Conservation (phyloP, 192 early-diverging fungal species). For the Rhizoclosmatium sp. region DNA sequence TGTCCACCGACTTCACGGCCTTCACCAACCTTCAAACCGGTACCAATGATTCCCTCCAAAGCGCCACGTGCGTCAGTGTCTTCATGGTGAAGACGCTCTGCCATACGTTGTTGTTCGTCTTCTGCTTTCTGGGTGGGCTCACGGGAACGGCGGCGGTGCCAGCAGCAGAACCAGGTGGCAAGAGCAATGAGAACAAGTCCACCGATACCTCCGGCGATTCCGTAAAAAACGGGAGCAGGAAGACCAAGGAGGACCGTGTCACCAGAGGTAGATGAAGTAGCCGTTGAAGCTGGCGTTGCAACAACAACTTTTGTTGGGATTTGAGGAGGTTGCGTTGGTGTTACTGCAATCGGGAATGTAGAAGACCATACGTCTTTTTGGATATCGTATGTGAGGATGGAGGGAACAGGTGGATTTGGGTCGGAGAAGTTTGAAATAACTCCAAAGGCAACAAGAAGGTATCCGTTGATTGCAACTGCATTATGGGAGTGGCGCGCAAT, state of each 20-base stretch:
- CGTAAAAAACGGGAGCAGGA: constrained; percentile 5
- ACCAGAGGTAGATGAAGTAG: not conserved
- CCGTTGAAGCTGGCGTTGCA: not conserved
- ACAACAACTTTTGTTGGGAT: not conserved
- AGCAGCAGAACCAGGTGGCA: not conserved
- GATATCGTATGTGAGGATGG: constrained; percentile 17
- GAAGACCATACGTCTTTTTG: constrained; percentile 1
- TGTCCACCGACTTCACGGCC: constrained; percentile 32
- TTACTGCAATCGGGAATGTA: not conserved
- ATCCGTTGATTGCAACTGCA: constrained; percentile 9
- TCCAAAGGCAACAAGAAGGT: constrained; percentile 23
- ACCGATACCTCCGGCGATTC: constrained; percentile 23
- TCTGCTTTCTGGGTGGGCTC: not conserved
- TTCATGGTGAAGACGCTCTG: constrained; percentile 26
- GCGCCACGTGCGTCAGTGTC: constrained; percentile 17
- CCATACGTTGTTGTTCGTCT: constrained; percentile 10
- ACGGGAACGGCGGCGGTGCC: not conserved
- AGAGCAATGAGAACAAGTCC: constrained; percentile 8
- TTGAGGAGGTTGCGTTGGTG: not conserved
- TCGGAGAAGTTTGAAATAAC: not conserved
- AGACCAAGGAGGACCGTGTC: not conserved
- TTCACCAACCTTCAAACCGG: not conserved
- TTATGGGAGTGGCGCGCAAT: constrained; percentile 19
- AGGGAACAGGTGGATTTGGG: constrained; percentile 1
- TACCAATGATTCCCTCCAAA: constrained; percentile 21